A percentile compares a stretch with the other conserved stretches of the same genome.
phyloP scores from a whole-genome alignment of 768 basidiomycete genomes.

The Auriscalpium microsporum region DNA sequence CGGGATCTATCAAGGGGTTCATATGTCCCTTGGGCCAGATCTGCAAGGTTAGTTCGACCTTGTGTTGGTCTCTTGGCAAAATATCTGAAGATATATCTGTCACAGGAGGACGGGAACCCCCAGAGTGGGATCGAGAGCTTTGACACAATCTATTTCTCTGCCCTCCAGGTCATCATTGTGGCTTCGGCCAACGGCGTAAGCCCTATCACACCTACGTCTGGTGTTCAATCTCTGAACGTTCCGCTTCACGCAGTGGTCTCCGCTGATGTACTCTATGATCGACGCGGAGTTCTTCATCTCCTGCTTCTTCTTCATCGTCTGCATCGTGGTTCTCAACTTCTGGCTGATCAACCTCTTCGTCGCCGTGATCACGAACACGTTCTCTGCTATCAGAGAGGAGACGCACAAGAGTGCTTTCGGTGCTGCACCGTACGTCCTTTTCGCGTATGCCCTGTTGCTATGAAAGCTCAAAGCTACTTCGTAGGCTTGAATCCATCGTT shows the following conservation, averaged over 20 bases:
- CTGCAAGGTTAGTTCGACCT: slow-evolving; percentile 49
- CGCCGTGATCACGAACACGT: slow-evolving; percentile 92
- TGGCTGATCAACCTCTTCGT: slow-evolving; percentile 92
- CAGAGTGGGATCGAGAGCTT: slow-evolving; percentile 63
- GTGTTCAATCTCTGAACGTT: background rate
- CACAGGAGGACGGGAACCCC: slow-evolving; percentile 62
- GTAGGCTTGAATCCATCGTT: slow-evolving; percentile 30
- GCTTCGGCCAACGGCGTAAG: slow-evolving; percentile 72
- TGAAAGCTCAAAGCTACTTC: background rate
- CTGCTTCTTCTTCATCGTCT: slow-evolving; percentile 78
- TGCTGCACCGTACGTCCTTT: slow-evolving; percentile 54
- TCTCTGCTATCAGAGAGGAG: slow-evolving; percentile 76
- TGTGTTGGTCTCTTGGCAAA: background rate
- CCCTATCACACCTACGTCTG: slow-evolving; percentile 1
- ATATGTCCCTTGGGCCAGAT: slow-evolving; percentile 83
- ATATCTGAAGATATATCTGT: background rate
- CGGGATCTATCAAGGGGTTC: slow-evolving; percentile 59
- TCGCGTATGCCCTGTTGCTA: background rate
- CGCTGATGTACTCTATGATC: slow-evolving; percentile 82
- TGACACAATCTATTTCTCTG: slow-evolving; percentile 77
- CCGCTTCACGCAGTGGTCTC: slow-evolving; percentile 47
- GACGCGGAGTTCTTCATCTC: slow-evolving; percentile 88
- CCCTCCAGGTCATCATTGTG: slow-evolving; percentile 78
- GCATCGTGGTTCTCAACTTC: slow-evolving; percentile 83
- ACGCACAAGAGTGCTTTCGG: slow-evolving; percentile 92